Evolutionary conservation across 768 basidiomycete species (phyloP).

Genomic region (Pisolithus orientalis): DNA sequence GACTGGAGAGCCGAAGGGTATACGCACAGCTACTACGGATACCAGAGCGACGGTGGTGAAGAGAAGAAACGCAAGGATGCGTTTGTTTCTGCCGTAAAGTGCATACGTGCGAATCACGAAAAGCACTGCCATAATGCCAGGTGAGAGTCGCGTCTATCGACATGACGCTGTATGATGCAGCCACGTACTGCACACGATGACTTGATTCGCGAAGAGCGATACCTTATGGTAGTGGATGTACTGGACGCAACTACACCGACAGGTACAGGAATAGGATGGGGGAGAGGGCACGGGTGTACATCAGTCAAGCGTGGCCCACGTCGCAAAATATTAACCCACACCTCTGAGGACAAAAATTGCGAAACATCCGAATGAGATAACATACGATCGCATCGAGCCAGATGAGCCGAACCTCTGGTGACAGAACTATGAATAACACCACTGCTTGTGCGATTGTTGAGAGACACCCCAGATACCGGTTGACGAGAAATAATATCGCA

Average conservation of each 20-base stretch:
- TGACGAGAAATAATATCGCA: conserved; percentile 41
- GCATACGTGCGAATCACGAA: conserved; percentile 46
- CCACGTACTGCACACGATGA: conserved; percentile 40
- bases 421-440: conserved; percentile 20
- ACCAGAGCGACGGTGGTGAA: conserved; percentile 26
- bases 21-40: conserved; percentile 32
- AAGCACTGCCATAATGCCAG: conserved; percentile 26
- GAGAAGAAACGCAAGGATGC: conserved; percentile 32
- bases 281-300: neutral
- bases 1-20: neutral
- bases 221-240: conserved; percentile 36
- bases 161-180: neutral
- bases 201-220: conserved; percentile 37
- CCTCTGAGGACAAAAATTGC: conserved; percentile 1
- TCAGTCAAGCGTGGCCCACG: neutral
- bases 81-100: conserved; percentile 37
- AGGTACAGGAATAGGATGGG: no score
- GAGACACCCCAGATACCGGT: conserved; percentile 43
- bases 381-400: neutral
- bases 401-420: conserved; percentile 3
- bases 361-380: neutral
- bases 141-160: neutral
- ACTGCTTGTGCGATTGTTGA: conserved; percentile 30
- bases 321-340: neutral
- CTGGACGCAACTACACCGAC: conserved; percentile 31